These are phyloP conservation scores for Miscanthus lutarioriparius DNA, from an alignment of 176 grass and related monocot species.

Conservation along the genomic window DNA sequence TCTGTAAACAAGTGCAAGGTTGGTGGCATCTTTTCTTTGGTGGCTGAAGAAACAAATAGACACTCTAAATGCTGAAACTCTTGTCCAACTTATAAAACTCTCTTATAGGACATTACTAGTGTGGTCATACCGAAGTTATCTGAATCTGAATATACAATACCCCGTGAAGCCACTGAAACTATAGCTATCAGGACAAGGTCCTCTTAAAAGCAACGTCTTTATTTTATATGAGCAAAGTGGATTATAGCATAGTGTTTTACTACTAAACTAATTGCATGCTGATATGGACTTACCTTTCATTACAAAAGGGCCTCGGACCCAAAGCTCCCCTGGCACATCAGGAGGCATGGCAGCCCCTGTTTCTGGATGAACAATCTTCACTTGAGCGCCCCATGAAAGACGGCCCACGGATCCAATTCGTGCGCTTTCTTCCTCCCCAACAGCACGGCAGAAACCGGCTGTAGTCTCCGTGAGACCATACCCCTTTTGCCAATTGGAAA, in stretches of 20 bases:
- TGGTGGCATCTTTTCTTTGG: neutral
- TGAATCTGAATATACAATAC: neutral
- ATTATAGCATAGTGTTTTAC: too few relatives aligned
- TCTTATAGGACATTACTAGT: neutral
- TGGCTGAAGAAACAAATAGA: neutral
- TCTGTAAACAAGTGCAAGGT: neutral
- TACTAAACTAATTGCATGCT: neutral
- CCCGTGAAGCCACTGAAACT: neutral
- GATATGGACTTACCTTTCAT: conserved; percentile 36
- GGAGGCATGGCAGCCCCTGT: conserved; percentile 41
- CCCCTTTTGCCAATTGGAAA: conserved; percentile 39
- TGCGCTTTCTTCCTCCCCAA: conserved; percentile 14
- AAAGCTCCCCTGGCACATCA: conserved; percentile 44
- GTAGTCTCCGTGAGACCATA: conserved; percentile 59
- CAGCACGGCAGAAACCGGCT: conserved; percentile 31
- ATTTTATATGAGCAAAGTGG: neutral
- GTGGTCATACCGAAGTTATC: neutral
- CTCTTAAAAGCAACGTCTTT: neutral
- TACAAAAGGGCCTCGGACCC: conserved; percentile 47
- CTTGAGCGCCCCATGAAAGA: conserved; percentile 35
- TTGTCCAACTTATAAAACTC: neutral
- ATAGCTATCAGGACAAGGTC: neutral
- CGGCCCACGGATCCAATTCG: conserved; percentile 40
- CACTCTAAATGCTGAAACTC: neutral
- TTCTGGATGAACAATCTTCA: conserved; percentile 48